Base-by-base conservation (phyloP, 176 grass and related monocot species). In the Avena insularis region DNA sequence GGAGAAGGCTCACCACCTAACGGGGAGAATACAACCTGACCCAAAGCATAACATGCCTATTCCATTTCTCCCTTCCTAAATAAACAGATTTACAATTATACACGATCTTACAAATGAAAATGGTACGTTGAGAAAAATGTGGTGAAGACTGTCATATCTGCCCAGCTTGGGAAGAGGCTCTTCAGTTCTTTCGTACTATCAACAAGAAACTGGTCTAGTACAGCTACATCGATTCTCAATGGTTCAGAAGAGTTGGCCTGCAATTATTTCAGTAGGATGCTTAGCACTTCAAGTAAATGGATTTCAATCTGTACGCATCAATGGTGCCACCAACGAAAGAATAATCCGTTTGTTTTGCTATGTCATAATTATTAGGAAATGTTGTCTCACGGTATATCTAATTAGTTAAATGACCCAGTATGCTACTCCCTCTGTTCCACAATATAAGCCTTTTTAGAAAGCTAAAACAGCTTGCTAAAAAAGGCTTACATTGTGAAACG, bases 161-260 rank as follows among this genome's bases (percentile, higher is more conserved):
- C 92, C 96, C 96, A 98, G 54, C 79, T 90, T 54, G 96, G 96
- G 84, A 98, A 98, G 46, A 90, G 89, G 66, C 47, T 94, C 80
- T 88, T 94, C 27, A 98, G 65, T 87, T 90, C 86, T 70, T 93
- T 91, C 17, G 93, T 82, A 23, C 87, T 79, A 68, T 92, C 70
- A 71, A 93, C 81, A 40, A 98, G 88, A 82, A 94, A 91, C 66
- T 98, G 96, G 78, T 98, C 96, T 19, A 98, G 88, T 65, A 98
- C 96, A 6, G 96, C 96, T 53, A 98, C 87, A 80, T 98, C 96
- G 23, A 98, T 75, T 69, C 90, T 87, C 71, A 98, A 78, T 61
- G 87, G 68, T 78, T 94, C 90, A 33, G 93, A 94, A 78, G 87
- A 87, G 79, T 87, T 94, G 4, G 90, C 93, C 96, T 98, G 86